Percentiles rank a stretch among this genome's conserved stretches.
Evolutionary conservation across 192 early-diverging fungal species (phyloP).

Genomic region (Coemansia sp.): DNA sequence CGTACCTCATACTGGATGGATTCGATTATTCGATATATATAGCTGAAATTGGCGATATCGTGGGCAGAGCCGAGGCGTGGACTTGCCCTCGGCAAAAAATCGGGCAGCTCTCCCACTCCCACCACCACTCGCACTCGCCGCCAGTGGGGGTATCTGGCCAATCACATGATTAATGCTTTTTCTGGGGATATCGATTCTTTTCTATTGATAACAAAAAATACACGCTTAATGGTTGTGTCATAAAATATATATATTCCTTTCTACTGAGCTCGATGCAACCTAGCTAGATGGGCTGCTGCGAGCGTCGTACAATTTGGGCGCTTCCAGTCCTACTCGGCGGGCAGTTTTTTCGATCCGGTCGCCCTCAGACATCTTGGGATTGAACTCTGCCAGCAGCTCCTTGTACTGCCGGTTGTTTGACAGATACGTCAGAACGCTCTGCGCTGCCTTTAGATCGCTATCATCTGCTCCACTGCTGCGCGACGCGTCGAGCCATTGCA

Average conservation of each 20-base stretch:
- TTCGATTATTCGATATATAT: conserved; percentile 6
- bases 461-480: background rate
- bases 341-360: conserved; percentile 42
- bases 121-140: background rate
- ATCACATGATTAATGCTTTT: no score
- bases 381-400: conserved; percentile 30
- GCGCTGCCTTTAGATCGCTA: conserved; percentile 3
- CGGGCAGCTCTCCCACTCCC: background rate
- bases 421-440: conserved; percentile 30
- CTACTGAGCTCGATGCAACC: background rate
- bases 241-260: background rate
- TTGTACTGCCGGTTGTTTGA: conserved; percentile 35
- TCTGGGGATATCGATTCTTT: no score
- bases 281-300: background rate
- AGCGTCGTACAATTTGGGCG: conserved; percentile 18
- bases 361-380: conserved; percentile 32
- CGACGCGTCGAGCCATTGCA: conserved; percentile 29
- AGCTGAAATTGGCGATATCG: background rate
- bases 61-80: no score
- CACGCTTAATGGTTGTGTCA: background rate
- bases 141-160: background rate
- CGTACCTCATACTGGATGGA: conserved; percentile 24
- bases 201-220: no score
- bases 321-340: conserved; percentile 32
- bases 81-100: no score